These are phyloP conservation scores for Saccharomyces hybrid DNA, from an alignment of 1,139 yeast genomes.

Conservation along the genomic window DNA sequence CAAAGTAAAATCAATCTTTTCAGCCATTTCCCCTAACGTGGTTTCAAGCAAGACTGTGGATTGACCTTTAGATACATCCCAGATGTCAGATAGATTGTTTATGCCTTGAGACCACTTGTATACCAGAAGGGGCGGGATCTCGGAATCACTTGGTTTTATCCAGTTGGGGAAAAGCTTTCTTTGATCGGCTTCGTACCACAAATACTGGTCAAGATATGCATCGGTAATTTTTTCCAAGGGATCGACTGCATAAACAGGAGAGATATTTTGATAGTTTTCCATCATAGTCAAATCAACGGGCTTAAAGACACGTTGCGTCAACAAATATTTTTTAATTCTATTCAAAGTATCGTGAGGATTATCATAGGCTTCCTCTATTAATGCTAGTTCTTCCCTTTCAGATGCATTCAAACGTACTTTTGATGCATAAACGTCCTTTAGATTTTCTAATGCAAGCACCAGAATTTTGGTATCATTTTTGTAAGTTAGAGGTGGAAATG, in stretches of 20 bases:
- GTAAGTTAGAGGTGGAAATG: slow-evolving; percentile 87
- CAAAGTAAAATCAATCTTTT: slow-evolving; percentile 80
- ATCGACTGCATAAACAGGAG: slow-evolving; percentile 82
- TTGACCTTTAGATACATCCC: slow-evolving; percentile 72
- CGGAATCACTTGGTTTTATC: slow-evolving; percentile 93
- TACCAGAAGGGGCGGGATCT: slow-evolving; percentile 82
- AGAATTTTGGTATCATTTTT: slow-evolving; percentile 89
- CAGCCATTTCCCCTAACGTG: slow-evolving; percentile 59
- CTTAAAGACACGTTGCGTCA: slow-evolving; percentile 87
- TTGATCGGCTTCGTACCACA: slow-evolving; percentile 93
- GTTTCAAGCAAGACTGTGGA: slow-evolving; percentile 81
- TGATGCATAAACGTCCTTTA: slow-evolving; percentile 78
- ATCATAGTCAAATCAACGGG: slow-evolving; percentile 85
- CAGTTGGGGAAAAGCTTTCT: slow-evolving; percentile 87
- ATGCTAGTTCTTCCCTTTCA: slow-evolving; percentile 86
- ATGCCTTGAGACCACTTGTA: slow-evolving; percentile 97
- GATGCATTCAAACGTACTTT: slow-evolving; percentile 76
- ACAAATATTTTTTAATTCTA: slow-evolving; percentile 69
- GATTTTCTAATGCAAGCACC: slow-evolving; percentile 78
- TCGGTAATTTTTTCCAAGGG: slow-evolving; percentile 94
- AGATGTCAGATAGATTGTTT: slow-evolving; percentile 66
- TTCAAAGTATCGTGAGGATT: slow-evolving; percentile 90
- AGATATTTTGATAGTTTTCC: slow-evolving; percentile 78
- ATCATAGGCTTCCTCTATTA: slow-evolving; percentile 94
- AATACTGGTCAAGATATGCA: slow-evolving; percentile 88